A percentile compares a stretch with the other conserved stretches of the same genome.
These are phyloP conservation scores for Aphanomyces stellatus DNA, from an alignment of 352 stramenopile genomes.

Conservation along the genomic window DNA sequence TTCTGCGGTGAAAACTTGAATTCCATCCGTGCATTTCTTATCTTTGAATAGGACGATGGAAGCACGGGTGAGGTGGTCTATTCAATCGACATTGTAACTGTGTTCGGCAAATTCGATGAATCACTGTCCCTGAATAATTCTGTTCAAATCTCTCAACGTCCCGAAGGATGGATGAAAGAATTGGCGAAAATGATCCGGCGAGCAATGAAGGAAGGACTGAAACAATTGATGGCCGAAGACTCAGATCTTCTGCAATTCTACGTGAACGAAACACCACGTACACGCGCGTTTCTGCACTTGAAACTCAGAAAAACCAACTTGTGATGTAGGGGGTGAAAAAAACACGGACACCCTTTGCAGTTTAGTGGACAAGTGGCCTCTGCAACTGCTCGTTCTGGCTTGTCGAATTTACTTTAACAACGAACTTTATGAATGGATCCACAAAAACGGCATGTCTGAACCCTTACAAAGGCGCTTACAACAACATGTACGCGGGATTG, in stretches of 20 bases:
- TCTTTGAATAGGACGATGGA: background rate
- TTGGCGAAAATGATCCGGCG: slow-evolving; percentile 32
- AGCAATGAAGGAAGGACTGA: slow-evolving; percentile 31
- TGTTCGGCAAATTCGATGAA: slow-evolving; percentile 31
- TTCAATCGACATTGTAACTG: slow-evolving; percentile 32
- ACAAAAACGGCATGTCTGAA: background rate
- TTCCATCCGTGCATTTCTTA: background rate
- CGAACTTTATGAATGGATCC: background rate
- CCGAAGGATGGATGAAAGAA: slow-evolving; percentile 65
- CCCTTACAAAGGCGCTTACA: background rate
- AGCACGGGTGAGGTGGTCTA: background rate
- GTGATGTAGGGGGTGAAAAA: too few species aligned
- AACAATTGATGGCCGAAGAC: slow-evolving; percentile 24
- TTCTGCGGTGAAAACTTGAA: background rate
- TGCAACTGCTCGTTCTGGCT: slow-evolving; percentile 43
- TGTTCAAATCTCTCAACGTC: slow-evolving; percentile 33
- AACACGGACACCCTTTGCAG: too few species aligned
- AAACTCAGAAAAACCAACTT: too few species aligned
- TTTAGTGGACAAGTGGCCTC: slow-evolving; percentile 30
- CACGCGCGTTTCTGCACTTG: too few species aligned
- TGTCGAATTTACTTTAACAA: slow-evolving; percentile 12
- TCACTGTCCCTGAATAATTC: slow-evolving; percentile 29
- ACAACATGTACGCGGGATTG: background rate
- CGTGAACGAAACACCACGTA: slow-evolving; percentile 3
- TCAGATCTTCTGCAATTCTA: slow-evolving; percentile 4